phyloP scores from a whole-genome alignment of 2,329 filamentous ascomycete genomes.

The Neurospora crassa region DNA sequence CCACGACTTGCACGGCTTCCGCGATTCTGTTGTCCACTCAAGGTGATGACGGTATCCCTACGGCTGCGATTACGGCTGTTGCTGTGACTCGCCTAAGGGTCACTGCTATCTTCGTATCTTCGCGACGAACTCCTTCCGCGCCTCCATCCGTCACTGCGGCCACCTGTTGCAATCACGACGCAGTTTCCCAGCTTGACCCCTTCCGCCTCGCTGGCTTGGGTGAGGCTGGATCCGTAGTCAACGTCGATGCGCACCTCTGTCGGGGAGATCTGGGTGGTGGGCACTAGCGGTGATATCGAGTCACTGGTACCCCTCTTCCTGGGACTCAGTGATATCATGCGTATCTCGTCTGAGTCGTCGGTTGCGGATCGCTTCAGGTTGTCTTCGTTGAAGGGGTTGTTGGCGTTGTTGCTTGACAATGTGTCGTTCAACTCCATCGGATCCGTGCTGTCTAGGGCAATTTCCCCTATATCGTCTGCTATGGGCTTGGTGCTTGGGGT shows the following conservation, averaged over 20 bases:
- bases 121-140: background rate
- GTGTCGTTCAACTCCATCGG: slow-evolving; percentile 1
- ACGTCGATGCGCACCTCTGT: slow-evolving; percentile 14
- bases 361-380: background rate
- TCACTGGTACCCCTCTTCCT: background rate
- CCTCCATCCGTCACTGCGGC: background rate
- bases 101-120: slow-evolving; percentile 8
- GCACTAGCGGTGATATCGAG: background rate
- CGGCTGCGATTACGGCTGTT: slow-evolving; percentile 10
- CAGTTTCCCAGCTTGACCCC: slow-evolving; percentile 13
- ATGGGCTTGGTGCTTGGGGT: slow-evolving; percentile 18
- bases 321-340: background rate
- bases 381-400: slow-evolving; percentile 1
- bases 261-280: background rate
- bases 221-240: slow-evolving; percentile 13
- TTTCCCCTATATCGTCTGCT: slow-evolving; percentile 16
- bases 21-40: background rate
- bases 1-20: background rate
- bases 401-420: slow-evolving; percentile 4
- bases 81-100: slow-evolving; percentile 9
- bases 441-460: slow-evolving; percentile 10
- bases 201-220: slow-evolving; percentile 4
- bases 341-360: background rate
- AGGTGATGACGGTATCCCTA: background rate
- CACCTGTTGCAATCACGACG: slow-evolving; percentile 12